Percentiles rank a stretch among this genome's conserved stretches.
phyloP scores from a whole-genome alignment of 805 yeast genomes.

The Monosporozyma solicola region DNA sequence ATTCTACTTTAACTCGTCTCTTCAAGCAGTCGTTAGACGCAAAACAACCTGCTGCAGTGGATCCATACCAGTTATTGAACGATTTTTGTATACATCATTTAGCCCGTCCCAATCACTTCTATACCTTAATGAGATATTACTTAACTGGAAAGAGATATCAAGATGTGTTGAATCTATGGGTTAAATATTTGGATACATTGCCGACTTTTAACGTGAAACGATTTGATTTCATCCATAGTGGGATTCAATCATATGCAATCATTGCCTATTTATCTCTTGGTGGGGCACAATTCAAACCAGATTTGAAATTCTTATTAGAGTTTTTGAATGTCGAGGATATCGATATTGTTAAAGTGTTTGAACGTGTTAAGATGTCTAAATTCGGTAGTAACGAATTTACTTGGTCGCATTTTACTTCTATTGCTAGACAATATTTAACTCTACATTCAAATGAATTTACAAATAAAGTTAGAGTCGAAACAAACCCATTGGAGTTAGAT shows the following conservation, averaged over 20 bases:
- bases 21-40: slow-evolving; percentile 3
- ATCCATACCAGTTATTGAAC: slow-evolving; percentile 23
- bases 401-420: not conserved
- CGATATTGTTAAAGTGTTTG: not conserved
- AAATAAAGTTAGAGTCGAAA: not conserved
- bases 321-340: not conserved
- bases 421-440: not conserved
- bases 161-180: slow-evolving; percentile 28
- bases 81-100: slow-evolving; percentile 18
- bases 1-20: slow-evolving; percentile 1
- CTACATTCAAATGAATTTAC: not conserved
- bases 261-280: not conserved
- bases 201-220: not conserved
- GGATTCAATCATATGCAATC: not conserved
- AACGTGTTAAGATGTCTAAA: not conserved
- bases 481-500: not conserved
- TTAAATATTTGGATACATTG: slow-evolving; percentile 15
- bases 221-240: not conserved
- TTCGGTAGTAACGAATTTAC: not conserved
- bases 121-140: slow-evolving; percentile 17
- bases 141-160: slow-evolving; percentile 13
- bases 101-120: slow-evolving; percentile 25
- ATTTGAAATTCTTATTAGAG: not conserved
- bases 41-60: slow-evolving; percentile 5
- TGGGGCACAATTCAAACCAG: not conserved